Base-by-base conservation (phyloP, 768 basidiomycete species). In the Heimioporus sp. region DNA sequence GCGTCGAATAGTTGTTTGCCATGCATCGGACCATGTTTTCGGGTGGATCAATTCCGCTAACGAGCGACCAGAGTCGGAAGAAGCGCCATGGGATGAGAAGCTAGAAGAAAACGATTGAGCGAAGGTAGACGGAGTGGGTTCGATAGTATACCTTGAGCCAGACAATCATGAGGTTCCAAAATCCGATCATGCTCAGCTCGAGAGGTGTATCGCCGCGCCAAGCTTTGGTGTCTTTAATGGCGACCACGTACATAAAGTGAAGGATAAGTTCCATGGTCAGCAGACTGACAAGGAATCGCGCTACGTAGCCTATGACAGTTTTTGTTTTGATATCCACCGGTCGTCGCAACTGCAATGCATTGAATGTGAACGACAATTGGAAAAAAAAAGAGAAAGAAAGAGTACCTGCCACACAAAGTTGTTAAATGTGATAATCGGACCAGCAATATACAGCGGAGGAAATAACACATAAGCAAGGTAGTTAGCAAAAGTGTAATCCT, bases 1-100 rank as follows among this genome's bases (percentile, higher is more conserved):
- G 67, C 0, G 85, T 81, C 1, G 95, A 97, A 65, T 98, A 98
- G 67, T 98, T 98, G 68, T 98, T 99, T 19, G 85, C 90, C 85
- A 98, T 88, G 64, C 97, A 98, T n/a, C 97, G 81, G 12, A 99
- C 80, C 97, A 98, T 97, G 69, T 99, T 99, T 69, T 99, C 97
- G 0, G 96, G 97, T 0, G 93, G 89, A 60, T 97, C 92, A 32
- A 98, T 80, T 0, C 90, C 91, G 61, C 93, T 91, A 7, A 82
- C 67, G 19, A 98, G 73, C 3, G 95, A 87, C 93, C 95, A 98
- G 17, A 97, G 72, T 2, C 95, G 88, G 76, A 98, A 98, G 75
- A 97, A 97, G 11, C 96, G 81, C 96, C 96, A 98, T 0, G 94
- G 90, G 19, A 98, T 81, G 38, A 98, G 75, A 19, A 98, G 82